These are phyloP conservation scores for Penicillium capsulatum DNA, from an alignment of 2,329 filamentous ascomycete genomes.

Conservation along the genomic window DNA sequence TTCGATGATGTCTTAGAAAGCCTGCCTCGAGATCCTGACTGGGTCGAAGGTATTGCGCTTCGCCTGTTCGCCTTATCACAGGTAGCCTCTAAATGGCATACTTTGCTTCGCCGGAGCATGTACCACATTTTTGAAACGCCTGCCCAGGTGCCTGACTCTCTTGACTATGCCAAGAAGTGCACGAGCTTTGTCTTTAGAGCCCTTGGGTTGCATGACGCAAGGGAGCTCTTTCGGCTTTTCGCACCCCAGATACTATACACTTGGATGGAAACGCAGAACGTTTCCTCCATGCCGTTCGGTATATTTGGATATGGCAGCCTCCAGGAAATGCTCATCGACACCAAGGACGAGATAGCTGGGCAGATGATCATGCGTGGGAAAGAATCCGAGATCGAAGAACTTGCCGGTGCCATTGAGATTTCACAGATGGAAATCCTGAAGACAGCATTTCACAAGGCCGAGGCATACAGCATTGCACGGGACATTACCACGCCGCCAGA, in stretches of 20 bases:
- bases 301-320: slow-evolving; percentile 76
- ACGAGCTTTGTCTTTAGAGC: slow-evolving; percentile 61
- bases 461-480: slow-evolving; percentile 79
- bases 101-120: slow-evolving; percentile 76
- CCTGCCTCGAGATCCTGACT: slow-evolving; percentile 68
- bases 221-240: slow-evolving; percentile 75
- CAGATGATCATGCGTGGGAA: slow-evolving; percentile 79
- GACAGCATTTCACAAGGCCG: slow-evolving; percentile 68
- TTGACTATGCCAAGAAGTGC: slow-evolving; percentile 68
- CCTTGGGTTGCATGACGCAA: slow-evolving; percentile 62
- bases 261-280: slow-evolving; percentile 67
- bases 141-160: slow-evolving; percentile 62
- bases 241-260: slow-evolving; percentile 85
- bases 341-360: slow-evolving; percentile 72
- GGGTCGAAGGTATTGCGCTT: slow-evolving; percentile 77
- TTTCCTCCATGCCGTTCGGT: slow-evolving; percentile 73
- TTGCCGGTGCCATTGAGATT: slow-evolving; percentile 57
- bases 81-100: slow-evolving; percentile 79
- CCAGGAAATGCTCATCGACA: slow-evolving; percentile 62
- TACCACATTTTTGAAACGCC: slow-evolving; percentile 94
- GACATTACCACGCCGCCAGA: slow-evolving; percentile 56
- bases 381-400: slow-evolving; percentile 56
- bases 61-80: slow-evolving; percentile 71
- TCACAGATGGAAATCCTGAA: slow-evolving; percentile 58
- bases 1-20: slow-evolving; percentile 78